Evolutionary conservation across 2,329 filamentous ascomycete species (phyloP).

Genomic region (Plenodomus lindquistii): DNA sequence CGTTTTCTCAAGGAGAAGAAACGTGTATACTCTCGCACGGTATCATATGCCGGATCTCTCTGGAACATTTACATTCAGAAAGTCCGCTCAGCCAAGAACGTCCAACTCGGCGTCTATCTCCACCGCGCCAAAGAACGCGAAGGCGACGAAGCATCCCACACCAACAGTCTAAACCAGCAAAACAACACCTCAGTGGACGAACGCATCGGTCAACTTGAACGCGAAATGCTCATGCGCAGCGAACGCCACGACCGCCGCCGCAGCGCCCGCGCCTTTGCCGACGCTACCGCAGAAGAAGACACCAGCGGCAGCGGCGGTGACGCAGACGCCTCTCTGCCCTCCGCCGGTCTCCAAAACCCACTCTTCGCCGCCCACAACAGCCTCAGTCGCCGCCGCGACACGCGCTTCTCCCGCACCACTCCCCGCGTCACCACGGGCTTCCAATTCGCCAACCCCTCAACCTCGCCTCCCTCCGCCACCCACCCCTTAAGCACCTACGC

Average conservation of each 20-base stretch:
- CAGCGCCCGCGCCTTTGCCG: conserved; percentile 23
- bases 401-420: conserved; percentile 16
- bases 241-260: conserved; percentile 39
- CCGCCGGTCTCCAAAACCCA: conserved; percentile 24
- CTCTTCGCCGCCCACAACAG: conserved; percentile 21
- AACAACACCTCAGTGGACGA: conserved; percentile 55
- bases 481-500: conserved; percentile 20
- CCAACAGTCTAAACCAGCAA: conserved; percentile 44
- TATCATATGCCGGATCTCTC: conserved; percentile 62
- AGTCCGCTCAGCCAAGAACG: conserved; percentile 57
- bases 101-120: conserved; percentile 63
- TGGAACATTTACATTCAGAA: conserved; percentile 69
- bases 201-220: conserved; percentile 58
- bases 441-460: conserved; percentile 15
- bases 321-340: conserved; percentile 45
- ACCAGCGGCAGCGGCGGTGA: conserved; percentile 53
- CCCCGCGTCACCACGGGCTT: conserved; percentile 17
- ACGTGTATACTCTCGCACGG: conserved; percentile 61
- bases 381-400: conserved; percentile 23
- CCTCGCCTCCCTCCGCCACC: conserved; percentile 18
- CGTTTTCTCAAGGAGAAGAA: conserved; percentile 62
- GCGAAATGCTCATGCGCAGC: conserved; percentile 55
- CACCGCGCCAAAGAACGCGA: conserved; percentile 62
- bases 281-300: conserved; percentile 43
- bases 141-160: conserved; percentile 48